These are phyloP conservation scores for Gossypium sturtianum DNA, from an alignment of 345 rosid genomes.

Conservation along the genomic window DNA sequence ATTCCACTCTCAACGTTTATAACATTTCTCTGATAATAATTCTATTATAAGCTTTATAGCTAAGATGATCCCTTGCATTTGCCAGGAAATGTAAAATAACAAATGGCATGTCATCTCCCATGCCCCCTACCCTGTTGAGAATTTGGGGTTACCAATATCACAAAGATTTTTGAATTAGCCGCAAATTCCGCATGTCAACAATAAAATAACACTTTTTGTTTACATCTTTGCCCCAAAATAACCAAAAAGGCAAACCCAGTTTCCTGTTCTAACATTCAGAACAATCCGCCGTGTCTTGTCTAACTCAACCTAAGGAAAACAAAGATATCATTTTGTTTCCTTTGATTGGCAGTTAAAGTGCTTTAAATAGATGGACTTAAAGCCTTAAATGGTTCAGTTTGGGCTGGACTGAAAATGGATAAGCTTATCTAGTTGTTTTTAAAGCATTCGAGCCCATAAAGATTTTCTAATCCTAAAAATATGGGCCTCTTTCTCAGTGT, in stretches of 20 bases:
- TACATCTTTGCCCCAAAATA: no score
- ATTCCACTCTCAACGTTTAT: not conserved
- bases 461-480: not conserved
- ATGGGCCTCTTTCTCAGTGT: not conserved
- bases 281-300: no score
- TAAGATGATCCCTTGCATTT: not conserved
- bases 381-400: not conserved
- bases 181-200: no score
- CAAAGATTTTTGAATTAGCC: no score
- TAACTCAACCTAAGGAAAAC: no score
- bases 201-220: no score
- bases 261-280: no score
- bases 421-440: not conserved
- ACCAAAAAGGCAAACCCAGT: no score
- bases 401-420: not conserved
- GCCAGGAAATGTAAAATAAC: not conserved
- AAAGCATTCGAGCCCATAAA: not conserved
- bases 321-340: no score
- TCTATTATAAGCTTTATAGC: not conserved
- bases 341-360: no score
- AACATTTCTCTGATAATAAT: not conserved
- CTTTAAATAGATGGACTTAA: not conserved
- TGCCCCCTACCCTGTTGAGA: not conserved
- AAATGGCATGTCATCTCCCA: not conserved
- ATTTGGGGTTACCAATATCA: not conserved